A percentile compares a stretch with the other conserved stretches of the same genome.
phyloP scores from a whole-genome alignment of 495 filamentous ascomycete species.

The Neurospora sp. region DNA sequence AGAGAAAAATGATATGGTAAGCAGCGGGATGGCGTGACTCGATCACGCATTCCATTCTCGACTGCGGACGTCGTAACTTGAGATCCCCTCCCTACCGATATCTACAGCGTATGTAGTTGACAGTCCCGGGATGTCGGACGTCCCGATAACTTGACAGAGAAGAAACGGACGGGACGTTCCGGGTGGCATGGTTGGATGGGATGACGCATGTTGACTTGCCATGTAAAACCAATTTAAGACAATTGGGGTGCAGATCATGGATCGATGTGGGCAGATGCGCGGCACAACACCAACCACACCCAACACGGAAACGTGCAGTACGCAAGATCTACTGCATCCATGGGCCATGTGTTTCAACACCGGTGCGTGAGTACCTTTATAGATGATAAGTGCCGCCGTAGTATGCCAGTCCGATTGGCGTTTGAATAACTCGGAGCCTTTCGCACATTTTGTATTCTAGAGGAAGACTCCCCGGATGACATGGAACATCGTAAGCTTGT shows the following conservation, averaged over 20 bases:
- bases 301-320: background rate
- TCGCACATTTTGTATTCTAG: background rate
- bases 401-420: background rate
- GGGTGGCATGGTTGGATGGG: background rate
- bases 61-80: background rate
- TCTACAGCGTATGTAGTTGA: too few relatives aligned
- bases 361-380: background rate
- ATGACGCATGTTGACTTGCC: background rate
- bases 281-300: background rate
- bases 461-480: background rate
- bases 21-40: background rate
- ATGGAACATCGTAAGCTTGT: background rate
- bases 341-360: background rate
- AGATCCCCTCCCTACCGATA: background rate
- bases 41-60: background rate
- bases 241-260: background rate
- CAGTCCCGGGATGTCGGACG: background rate
- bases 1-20: background rate
- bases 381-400: background rate
- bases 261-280: background rate
- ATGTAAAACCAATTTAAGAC: background rate
- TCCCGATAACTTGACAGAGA: background rate
- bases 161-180: background rate
- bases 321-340: background rate
- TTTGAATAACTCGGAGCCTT: background rate